Base-by-base conservation (phyloP, 2,329 filamentous ascomycete species). In the Calonectria pseudoturangicola region DNA sequence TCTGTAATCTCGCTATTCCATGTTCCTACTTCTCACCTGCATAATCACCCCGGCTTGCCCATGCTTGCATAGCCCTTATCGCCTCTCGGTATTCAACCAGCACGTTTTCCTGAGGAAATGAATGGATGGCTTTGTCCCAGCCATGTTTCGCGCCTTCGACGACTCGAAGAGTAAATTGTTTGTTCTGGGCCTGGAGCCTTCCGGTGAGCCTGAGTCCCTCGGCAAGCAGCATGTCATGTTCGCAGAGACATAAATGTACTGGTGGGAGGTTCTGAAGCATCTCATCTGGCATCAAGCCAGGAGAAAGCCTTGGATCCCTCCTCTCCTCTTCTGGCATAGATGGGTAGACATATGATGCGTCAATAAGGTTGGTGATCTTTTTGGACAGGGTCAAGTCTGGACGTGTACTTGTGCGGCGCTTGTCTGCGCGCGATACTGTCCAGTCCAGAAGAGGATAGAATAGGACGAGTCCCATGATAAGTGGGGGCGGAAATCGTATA, bases 401-500 rank as follows among this genome's bases (percentile, higher is more conserved):
- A 1, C 54, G 21, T 4, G 6, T 18, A 33, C 54, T 60, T 18
- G 54, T 25, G 33, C 33, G 36, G 16, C 54, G 54, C 54, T 60
- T 60, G 28, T 60, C 54, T 10, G 54, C 15, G 12, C 54, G 54
- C 3, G 54, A 60, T 28, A 60, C 10, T 1, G 54, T 60, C 54
- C 54, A 60, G 5, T 60, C 54, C 21, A 41, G 13, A 27, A 60
- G 21, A 8, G 54, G 54, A 21, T 60, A 60, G 36, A 60, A 60
- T n/a, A 60, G 27, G 6, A 28, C 33, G 33, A 60, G 33, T 1
- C 54, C 54, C 4, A 60, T 27, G 33, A 41, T 2, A 15, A 3
- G 54, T 8, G 54, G 13, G 2, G 54, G 33, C 18, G 51, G 18
- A 8, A 21, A 41, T 18, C 18, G 12, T 4, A 60, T 21, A 10